Percentiles rank a stretch among this genome's conserved stretches.
These are phyloP conservation scores for Solanum sejunctum DNA, from an alignment of 257 asterid genomes.

Conservation along the genomic window DNA sequence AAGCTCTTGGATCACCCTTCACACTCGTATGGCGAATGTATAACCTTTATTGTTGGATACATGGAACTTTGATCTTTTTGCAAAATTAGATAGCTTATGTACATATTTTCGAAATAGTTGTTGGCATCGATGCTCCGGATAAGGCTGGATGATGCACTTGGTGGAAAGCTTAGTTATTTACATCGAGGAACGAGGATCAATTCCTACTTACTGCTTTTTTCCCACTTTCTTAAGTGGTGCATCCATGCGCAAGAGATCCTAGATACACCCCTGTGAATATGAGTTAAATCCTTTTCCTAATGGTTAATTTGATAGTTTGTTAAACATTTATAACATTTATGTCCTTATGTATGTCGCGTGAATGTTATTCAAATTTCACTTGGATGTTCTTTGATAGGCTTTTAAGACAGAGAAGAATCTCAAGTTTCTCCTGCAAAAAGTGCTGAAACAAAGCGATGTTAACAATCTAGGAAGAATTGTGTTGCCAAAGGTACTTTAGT, in stretches of 20 bases:
- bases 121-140: not conserved
- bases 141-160: not conserved
- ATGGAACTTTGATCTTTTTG: not conserved
- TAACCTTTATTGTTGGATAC: not conserved
- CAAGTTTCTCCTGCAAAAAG: constrained; percentile 89
- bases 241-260: not conserved
- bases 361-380: not conserved
- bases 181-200: not conserved
- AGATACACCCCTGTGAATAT: not conserved
- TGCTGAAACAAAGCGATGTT: constrained; percentile 94
- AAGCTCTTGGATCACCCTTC: not conserved
- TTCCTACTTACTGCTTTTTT: not conserved
- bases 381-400: constrained; percentile 14
- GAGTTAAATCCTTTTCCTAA: not conserved
- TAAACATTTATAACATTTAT: not conserved
- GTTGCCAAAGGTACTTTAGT: constrained; percentile 60
- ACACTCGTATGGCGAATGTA: not conserved
- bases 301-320: not conserved
- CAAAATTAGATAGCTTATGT: not conserved
- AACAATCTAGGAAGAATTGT: constrained; percentile 95
- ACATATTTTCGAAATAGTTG: not conserved
- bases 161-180: not conserved
- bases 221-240: not conserved
- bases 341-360: not conserved
- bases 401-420: constrained; percentile 59